Conservation (phyloP, 2,329 filamentous ascomycete genomes). For the Nothopassalora personata region DNA sequence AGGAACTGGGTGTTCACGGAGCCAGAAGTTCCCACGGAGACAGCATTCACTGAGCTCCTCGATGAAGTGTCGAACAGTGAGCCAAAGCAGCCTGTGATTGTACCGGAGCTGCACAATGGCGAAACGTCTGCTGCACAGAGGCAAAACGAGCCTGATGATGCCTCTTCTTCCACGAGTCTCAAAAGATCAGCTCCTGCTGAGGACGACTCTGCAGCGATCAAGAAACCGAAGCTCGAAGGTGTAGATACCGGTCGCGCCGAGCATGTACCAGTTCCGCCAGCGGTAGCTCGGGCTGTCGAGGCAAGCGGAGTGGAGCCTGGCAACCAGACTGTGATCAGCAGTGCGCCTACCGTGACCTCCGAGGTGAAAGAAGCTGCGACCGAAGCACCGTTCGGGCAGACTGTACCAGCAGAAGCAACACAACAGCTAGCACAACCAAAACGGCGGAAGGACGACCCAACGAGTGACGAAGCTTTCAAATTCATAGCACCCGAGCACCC, state of each 20-base stretch:
- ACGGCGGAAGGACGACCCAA: conserved; percentile 37
- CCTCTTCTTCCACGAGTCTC: conserved; percentile 10
- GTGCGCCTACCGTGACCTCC: conserved; percentile 3
- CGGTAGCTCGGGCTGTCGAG: conserved; percentile 14
- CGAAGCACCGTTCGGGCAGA: conserved; percentile 26
- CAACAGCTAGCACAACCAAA: conserved; percentile 13
- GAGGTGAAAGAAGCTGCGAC: conserved; percentile 19
- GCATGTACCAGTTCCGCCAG: conserved; percentile 22
- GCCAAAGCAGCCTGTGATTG: conserved; percentile 12
- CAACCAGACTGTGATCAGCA: conserved; percentile 7
- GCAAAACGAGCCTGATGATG: conserved; percentile 16
- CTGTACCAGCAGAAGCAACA: conserved; percentile 9
- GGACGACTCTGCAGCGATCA: conserved; percentile 34
- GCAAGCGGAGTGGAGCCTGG: conserved; percentile 17
- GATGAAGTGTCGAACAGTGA: conserved; percentile 36
- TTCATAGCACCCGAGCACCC: conserved; percentile 70
- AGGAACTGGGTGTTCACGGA: conserved; percentile 28
- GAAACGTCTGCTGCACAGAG: conserved; percentile 13
- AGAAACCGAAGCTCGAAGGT: conserved; percentile 24
- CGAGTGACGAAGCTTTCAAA: conserved; percentile 88
- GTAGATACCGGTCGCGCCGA: conserved; percentile 10
- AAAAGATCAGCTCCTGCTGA: conserved; percentile 41
- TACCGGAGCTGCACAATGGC: conserved; percentile 7
- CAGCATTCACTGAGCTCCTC: conserved; percentile 35
- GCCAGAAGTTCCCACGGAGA: conserved; percentile 20